Percentiles rank a stretch among this genome's conserved stretches.
Conservation (phyloP, 2,329 filamentous ascomycete species). For the Clonostachys chloroleuca region DNA sequence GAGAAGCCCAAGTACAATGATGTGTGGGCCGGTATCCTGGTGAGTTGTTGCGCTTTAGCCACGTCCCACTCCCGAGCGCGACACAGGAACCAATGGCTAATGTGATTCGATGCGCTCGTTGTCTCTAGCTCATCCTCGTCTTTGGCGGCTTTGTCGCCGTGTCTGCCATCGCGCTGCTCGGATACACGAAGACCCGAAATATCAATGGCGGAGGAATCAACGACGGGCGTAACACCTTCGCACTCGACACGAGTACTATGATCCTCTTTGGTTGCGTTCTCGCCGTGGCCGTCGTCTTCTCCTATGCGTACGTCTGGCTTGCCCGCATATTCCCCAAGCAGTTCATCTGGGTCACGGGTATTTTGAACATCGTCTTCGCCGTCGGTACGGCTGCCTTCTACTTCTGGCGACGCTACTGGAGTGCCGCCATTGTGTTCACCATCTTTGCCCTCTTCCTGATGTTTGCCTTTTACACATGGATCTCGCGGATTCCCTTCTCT, state of each 20-base stretch:
- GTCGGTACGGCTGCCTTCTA: slow-evolving; percentile 88
- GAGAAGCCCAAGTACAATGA: slow-evolving; percentile 87
- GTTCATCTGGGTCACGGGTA: slow-evolving; percentile 90
- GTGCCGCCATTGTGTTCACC: slow-evolving; percentile 82
- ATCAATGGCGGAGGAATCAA: slow-evolving; percentile 73
- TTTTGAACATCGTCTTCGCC: slow-evolving; percentile 79
- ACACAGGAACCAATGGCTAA: background rate
- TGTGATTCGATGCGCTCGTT: background rate
- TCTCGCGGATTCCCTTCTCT: slow-evolving; percentile 84
- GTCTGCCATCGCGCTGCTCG: slow-evolving; percentile 69
- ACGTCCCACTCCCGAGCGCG: no score
- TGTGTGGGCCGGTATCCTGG: slow-evolving; percentile 79
- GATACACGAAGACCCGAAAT: slow-evolving; percentile 61
- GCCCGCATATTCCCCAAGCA: slow-evolving; percentile 79
- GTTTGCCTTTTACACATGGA: slow-evolving; percentile 86
- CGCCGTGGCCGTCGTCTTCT: slow-evolving; percentile 68
- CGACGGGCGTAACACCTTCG: slow-evolving; percentile 57
- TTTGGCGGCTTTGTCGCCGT: slow-evolving; percentile 73
- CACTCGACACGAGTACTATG: slow-evolving; percentile 77
- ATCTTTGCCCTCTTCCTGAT: slow-evolving; percentile 71
- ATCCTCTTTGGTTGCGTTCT: slow-evolving; percentile 81
- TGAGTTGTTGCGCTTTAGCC: slow-evolving; percentile 24
- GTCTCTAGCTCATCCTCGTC: slow-evolving; percentile 59
- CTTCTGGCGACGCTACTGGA: slow-evolving; percentile 71
- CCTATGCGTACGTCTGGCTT: slow-evolving; percentile 70